Evolutionary conservation across 2,329 filamentous ascomycete species (phyloP).

Genomic region (Aureobasidium musti): DNA sequence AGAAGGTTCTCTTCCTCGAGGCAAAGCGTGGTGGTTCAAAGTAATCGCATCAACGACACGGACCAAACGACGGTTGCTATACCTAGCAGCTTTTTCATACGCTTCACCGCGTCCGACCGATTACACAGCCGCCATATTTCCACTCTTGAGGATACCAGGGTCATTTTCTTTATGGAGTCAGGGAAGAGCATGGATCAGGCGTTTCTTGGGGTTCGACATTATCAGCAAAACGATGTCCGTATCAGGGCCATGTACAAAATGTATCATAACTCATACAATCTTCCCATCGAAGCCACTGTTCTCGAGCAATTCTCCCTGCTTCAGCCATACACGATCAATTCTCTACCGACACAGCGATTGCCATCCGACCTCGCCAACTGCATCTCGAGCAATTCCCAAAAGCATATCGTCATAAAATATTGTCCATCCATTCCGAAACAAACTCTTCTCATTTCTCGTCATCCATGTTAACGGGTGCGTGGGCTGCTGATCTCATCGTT

Average conservation of each 20-base stretch:
- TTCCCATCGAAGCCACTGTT: conserved; percentile 1
- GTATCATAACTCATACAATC: conserved; percentile 22
- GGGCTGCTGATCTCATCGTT: conserved; percentile 10
- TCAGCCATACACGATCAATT: background rate
- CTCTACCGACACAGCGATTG: background rate
- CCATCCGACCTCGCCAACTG: background rate
- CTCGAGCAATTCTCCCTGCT: background rate
- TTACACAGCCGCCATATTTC: background rate
- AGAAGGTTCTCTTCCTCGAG: conserved; percentile 94
- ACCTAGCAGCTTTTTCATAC: background rate
- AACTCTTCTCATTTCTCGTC: background rate
- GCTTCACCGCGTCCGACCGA: background rate
- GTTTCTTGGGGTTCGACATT: background rate
- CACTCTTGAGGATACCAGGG: background rate
- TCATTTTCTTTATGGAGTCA: conserved; percentile 19
- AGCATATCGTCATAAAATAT: background rate
- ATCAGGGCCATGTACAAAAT: conserved; percentile 21
- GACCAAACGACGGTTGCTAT: background rate
- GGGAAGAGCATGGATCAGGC: conserved; percentile 22
- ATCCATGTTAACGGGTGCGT: background rate
- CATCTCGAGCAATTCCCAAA: background rate
- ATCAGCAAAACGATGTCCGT: conserved; percentile 3
- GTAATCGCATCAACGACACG: background rate
- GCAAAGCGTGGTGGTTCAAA: conserved; percentile 58
- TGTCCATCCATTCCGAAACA: background rate